A percentile compares a stretch with the other conserved stretches of the same genome.
Evolutionary conservation across 2,329 filamentous ascomycete species (phyloP).

Genomic region (Cladosporium sp.): DNA sequence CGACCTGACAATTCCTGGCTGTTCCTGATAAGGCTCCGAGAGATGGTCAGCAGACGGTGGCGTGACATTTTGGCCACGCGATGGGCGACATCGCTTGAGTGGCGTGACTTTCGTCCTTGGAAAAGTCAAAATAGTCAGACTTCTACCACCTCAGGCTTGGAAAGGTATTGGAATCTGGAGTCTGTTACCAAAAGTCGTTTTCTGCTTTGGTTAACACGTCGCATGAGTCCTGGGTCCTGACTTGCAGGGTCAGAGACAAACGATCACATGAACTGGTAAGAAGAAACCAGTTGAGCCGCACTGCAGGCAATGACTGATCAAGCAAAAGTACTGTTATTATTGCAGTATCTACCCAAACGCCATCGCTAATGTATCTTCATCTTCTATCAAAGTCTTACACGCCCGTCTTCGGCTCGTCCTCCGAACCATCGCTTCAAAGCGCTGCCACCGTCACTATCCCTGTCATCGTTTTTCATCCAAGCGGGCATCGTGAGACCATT

Average conservation of each 20-base stretch:
- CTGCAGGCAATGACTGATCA: not conserved
- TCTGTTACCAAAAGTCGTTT: not conserved
- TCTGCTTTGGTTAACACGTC: not conserved
- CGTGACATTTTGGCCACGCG: not conserved
- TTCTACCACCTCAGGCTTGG: not conserved
- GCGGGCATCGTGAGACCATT: constrained; percentile 72
- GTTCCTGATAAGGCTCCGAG: not conserved
- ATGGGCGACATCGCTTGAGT: not conserved
- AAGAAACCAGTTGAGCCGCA: not conserved
- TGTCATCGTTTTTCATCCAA: constrained; percentile 68
- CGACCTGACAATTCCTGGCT: not conserved
- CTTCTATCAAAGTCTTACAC: constrained; percentile 31
- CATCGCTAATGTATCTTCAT: constrained; percentile 10
- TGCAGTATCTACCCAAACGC: constrained; percentile 9
- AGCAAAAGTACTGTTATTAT: not conserved
- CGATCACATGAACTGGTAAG: not conserved
- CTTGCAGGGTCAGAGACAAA: not conserved
- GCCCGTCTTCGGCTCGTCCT: constrained; percentile 33
- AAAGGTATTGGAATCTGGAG: not conserved
- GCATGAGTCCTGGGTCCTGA: not conserved
- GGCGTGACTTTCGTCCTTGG: constrained; percentile 1
- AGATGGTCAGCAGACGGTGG: constrained; percentile 2
- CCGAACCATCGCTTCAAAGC: constrained; percentile 37
- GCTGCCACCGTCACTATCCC: constrained; percentile 25
- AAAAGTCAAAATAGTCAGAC: not conserved